A percentile compares a stretch with the other conserved stretches of the same genome.
These are phyloP conservation scores for Fusarium camptoceras DNA, from an alignment of 2,329 filamentous ascomycete species.

Conservation along the genomic window DNA sequence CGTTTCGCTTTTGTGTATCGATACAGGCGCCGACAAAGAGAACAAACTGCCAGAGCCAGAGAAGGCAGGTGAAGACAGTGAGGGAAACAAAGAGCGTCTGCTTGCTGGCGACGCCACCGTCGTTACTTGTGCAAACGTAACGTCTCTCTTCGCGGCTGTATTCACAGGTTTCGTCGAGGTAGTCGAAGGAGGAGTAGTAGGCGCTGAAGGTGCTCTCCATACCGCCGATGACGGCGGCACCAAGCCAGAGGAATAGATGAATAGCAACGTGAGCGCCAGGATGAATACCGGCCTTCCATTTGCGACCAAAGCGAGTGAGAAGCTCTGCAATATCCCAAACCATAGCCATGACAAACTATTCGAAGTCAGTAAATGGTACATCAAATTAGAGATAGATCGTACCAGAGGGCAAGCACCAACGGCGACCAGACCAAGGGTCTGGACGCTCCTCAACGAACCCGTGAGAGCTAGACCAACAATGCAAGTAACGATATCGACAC, in stretches of 20 bases:
- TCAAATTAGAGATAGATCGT: not conserved
- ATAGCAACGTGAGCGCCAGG: conserved; percentile 58
- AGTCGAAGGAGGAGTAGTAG: conserved; percentile 20
- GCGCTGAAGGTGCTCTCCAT: conserved; percentile 38
- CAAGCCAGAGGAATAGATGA: conserved; percentile 57
- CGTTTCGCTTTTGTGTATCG: conserved; percentile 52
- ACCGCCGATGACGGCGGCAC: conserved; percentile 44
- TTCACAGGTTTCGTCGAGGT: conserved; percentile 22
- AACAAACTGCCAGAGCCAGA: conserved; percentile 52
- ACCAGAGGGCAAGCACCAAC: conserved; percentile 39
- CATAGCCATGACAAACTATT: conserved; percentile 52
- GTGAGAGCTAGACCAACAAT: conserved; percentile 47
- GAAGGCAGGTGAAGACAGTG: conserved; percentile 41
- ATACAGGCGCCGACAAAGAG: conserved; percentile 57
- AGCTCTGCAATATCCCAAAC: conserved; percentile 56
- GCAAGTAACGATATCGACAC: conserved; percentile 42
- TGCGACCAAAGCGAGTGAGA: conserved; percentile 51
- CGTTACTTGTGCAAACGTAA: conserved; percentile 16
- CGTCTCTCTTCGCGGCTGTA: conserved; percentile 15
- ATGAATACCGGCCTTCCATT: conserved; percentile 53
- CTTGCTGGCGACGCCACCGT: conserved; percentile 2
- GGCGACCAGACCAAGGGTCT: conserved; percentile 17
- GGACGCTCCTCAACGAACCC: conserved; percentile 36
- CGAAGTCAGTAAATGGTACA: not conserved
- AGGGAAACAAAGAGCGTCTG: conserved; percentile 34